A percentile compares a stretch with the other conserved stretches of the same genome.
Evolutionary conservation across 1,139 yeast species (phyloP).

Genomic region (Yamadazyma mexicana): DNA sequence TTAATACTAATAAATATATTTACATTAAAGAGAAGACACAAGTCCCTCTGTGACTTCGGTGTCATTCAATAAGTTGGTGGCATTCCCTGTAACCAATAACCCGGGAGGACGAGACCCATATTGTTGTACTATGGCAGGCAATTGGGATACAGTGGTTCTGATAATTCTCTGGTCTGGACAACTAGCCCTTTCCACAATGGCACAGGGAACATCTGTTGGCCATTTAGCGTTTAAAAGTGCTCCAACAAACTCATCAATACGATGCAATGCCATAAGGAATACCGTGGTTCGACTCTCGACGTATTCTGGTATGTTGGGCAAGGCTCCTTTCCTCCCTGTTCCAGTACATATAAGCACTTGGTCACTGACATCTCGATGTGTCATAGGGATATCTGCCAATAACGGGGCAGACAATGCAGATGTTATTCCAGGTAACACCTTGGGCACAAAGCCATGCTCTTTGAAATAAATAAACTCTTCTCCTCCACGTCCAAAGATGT

Average conservation of each 20-base stretch:
- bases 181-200: slow-evolving; percentile 86
- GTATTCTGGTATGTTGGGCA: slow-evolving; percentile 78
- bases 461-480: slow-evolving; percentile 78
- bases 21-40: background rate
- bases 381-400: slow-evolving; percentile 83
- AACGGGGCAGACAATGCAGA: slow-evolving; percentile 91
- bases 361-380: slow-evolving; percentile 90
- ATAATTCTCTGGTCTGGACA: slow-evolving; percentile 91
- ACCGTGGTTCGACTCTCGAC: slow-evolving; percentile 75
- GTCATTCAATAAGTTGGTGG: slow-evolving; percentile 22
- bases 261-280: slow-evolving; percentile 86
- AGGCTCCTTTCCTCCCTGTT: slow-evolving; percentile 83
- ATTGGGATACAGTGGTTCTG: slow-evolving; percentile 64
- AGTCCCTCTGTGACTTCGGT: slow-evolving; percentile 7
- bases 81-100: slow-evolving; percentile 74
- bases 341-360: slow-evolving; percentile 94
- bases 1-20: background rate
- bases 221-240: slow-evolving; percentile 58
- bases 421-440: slow-evolving; percentile 84
- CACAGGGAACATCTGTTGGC: slow-evolving; percentile 75
- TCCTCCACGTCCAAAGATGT: slow-evolving; percentile 95
- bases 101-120: slow-evolving; percentile 96
- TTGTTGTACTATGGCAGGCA: slow-evolving; percentile 73
- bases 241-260: slow-evolving; percentile 68
- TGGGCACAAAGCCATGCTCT: slow-evolving; percentile 65